A percentile compares a stretch with the other conserved stretches of the same genome.
Conservation (phyloP, 805 yeast species). For the Scheffersomyces ergatensis region DNA sequence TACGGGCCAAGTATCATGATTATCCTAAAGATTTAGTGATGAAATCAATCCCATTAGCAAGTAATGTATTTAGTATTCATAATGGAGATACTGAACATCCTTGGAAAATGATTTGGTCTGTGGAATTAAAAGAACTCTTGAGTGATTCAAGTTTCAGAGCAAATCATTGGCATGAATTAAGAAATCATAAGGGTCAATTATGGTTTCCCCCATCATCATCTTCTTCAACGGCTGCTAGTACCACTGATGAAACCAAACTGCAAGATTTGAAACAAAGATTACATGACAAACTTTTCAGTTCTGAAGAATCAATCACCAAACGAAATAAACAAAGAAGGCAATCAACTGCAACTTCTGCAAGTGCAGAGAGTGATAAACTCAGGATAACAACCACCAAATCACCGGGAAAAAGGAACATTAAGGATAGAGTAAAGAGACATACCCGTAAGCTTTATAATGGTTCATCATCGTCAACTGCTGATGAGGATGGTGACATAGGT, state of each 20-base stretch:
- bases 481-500: not conserved
- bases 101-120: slow-evolving; percentile 59
- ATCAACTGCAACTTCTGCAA: slow-evolving; percentile 7
- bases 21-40: slow-evolving; percentile 43
- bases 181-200: slow-evolving; percentile 40
- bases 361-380: slow-evolving; percentile 9
- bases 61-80: slow-evolving; percentile 55
- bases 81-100: slow-evolving; percentile 14
- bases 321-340: slow-evolving; percentile 3
- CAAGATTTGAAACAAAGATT: slow-evolving; percentile 13
- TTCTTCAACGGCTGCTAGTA: not conserved
- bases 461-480: slow-evolving; percentile 3
- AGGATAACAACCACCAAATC: slow-evolving; percentile 4
- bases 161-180: slow-evolving; percentile 53
- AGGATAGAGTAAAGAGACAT: slow-evolving; percentile 7
- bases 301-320: slow-evolving; percentile 11
- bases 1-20: slow-evolving; percentile 52
- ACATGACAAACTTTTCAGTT: slow-evolving; percentile 31
- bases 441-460: slow-evolving; percentile 7
- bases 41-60: slow-evolving; percentile 58
- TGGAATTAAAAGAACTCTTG: slow-evolving; percentile 56
- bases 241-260: not conserved
- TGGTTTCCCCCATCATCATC: slow-evolving; percentile 46
- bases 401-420: slow-evolving; percentile 4
- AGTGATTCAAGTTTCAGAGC: slow-evolving; percentile 59